phyloP scores from a whole-genome alignment of 2,329 filamentous ascomycete genomes.

The Microdochium paspali region DNA sequence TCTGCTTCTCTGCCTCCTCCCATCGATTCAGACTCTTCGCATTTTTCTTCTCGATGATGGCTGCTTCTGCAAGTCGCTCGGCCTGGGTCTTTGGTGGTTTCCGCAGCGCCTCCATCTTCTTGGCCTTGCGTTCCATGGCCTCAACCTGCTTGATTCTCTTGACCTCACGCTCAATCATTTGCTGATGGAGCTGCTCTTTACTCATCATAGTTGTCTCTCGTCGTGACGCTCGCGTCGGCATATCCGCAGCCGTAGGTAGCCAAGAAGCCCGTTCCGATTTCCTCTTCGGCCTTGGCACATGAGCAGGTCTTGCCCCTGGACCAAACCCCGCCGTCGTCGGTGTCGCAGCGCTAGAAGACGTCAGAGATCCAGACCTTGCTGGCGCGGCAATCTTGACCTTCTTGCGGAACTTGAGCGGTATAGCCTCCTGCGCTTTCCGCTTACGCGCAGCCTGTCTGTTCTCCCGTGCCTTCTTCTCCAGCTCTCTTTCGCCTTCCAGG shows the following conservation, averaged over 20 bases:
- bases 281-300: slow-evolving; percentile 29
- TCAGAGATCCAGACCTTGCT: slow-evolving; percentile 22
- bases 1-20: slow-evolving; percentile 86
- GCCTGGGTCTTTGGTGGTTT: slow-evolving; percentile 80
- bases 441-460: slow-evolving; percentile 62
- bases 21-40: slow-evolving; percentile 84
- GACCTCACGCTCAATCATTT: slow-evolving; percentile 65
- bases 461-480: slow-evolving; percentile 67
- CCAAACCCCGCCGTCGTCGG: too few relatives aligned
- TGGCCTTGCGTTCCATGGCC: slow-evolving; percentile 57
- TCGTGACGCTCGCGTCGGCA: slow-evolving; percentile 48
- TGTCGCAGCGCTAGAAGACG: slow-evolving; percentile 22
- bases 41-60: slow-evolving; percentile 75
- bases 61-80: slow-evolving; percentile 75
- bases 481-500: slow-evolving; percentile 76
- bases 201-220: slow-evolving; percentile 48
- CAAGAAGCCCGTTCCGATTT: slow-evolving; percentile 51
- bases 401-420: slow-evolving; percentile 54
- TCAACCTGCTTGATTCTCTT: slow-evolving; percentile 62
- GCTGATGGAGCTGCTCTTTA: slow-evolving; percentile 55
- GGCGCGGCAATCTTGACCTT: slow-evolving; percentile 63
- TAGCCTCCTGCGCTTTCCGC: slow-evolving; percentile 68
- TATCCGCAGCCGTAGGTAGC: slow-evolving; percentile 43
- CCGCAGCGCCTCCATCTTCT: slow-evolving; percentile 63
- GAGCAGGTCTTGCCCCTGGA: too few relatives aligned